Conservation (phyloP, 192 early-diverging fungal genomes). For the Coemansia sp. region DNA sequence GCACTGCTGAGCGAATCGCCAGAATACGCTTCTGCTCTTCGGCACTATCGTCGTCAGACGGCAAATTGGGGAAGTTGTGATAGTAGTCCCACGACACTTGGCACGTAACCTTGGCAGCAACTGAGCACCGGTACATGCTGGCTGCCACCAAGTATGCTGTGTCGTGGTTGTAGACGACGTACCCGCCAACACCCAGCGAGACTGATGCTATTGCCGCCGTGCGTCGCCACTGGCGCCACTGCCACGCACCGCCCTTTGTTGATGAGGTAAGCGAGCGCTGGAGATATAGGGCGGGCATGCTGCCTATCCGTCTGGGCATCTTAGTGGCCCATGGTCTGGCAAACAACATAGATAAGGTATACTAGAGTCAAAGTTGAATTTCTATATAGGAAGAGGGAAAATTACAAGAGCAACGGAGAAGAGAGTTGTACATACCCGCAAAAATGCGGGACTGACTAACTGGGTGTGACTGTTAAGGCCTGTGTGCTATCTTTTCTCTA, state of each 20-base stretch:
- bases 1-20: constrained; percentile 51
- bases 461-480: background rate
- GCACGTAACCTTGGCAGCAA: constrained; percentile 39
- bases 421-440: background rate
- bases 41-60: constrained; percentile 16
- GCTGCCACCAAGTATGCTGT: constrained; percentile 44
- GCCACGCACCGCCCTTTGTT: constrained; percentile 4
- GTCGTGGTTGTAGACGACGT: constrained; percentile 42
- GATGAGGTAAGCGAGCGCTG: constrained; percentile 1
- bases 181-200: constrained; percentile 16
- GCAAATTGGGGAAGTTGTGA: constrained; percentile 50
- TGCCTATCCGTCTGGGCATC: background rate
- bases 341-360: background rate
- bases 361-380: background rate
- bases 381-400: background rate
- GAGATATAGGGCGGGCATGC: background rate
- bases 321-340: background rate
- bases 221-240: constrained; percentile 18
- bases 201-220: constrained; percentile 4
- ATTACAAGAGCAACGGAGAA: no score
- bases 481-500: background rate
- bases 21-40: constrained; percentile 32
- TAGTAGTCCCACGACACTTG: constrained; percentile 55
- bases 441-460: background rate
- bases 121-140: constrained; percentile 33